Evolutionary conservation across 192 early-diverging fungal species (phyloP), one percentile per base, ranked within the genome.

Genomic region (Obelidium mucronatum): DNA sequence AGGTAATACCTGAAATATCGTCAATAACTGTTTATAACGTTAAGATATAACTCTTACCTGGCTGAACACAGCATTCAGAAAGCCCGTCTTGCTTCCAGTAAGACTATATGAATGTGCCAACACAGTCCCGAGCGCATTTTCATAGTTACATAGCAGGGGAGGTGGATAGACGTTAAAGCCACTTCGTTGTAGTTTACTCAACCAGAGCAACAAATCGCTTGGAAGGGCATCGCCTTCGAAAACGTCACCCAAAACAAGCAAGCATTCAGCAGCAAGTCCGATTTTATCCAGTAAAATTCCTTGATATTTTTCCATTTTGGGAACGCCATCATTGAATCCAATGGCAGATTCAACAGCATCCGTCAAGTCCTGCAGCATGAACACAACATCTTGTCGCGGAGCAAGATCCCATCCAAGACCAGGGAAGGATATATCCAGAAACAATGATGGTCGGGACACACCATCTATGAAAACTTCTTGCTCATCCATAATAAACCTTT

Each of bases 101-200:
- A 75, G 66, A 48, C 56, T 70, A 39, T 86, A 86, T 28, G 75
- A 69, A 52, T 82, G 73, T 0, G 85, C 83, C 26, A 86, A 75
- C 0, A 81, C 85, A 0, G 85, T 84, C 11, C 83, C 85, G 31
- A 86, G 63, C 1, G 70, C 83, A 72, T 84, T 82, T 59, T 86
- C 85, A 67, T 84, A 86, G 19, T 69, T 76, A 54, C 74, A 80
- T 6, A 83, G 68, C 39, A 86, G 40, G n/a, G 59, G 48, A 0
- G 85, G 83, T 1, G 80, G 73, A 60, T 86, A 81, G 28, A 86
- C 83, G 22, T 76, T 73, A 60, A 70, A 84, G 0, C 83, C 85
- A 24, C 67, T 63, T 19, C 65, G 59, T 72, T 86, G 77, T 68
- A 85, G 40, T 11, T 44, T 64, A 22, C 77, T 72, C 79, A 86